These are phyloP conservation scores for Hymenoscyphus albidus DNA, from an alignment of 2,329 filamentous ascomycete genomes.

Conservation along the genomic window DNA sequence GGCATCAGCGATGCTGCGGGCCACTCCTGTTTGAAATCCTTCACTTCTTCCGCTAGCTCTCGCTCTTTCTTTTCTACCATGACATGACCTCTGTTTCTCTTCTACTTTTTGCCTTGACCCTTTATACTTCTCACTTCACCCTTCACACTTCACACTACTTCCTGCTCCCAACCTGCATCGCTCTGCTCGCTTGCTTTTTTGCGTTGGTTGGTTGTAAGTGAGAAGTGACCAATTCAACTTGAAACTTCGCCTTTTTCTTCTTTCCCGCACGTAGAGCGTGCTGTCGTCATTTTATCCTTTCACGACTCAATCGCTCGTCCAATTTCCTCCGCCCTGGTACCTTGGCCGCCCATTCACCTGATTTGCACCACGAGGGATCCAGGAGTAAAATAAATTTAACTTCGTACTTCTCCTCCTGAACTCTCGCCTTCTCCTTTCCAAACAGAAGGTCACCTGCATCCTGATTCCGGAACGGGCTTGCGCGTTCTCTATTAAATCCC, in stretches of 20 bases:
- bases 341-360: neutral
- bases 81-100: neutral
- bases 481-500: neutral
- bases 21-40: constrained; percentile 1
- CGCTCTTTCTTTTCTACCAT: neutral
- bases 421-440: neutral
- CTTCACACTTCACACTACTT: neutral
- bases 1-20: neutral
- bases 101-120: neutral
- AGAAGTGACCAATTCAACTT: neutral
- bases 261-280: neutral
- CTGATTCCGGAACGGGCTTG: neutral
- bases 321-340: neutral
- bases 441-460: neutral
- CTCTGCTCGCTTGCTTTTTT: neutral
- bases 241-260: neutral
- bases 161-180: neutral
- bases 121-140: neutral
- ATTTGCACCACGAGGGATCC: neutral
- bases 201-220: neutral
- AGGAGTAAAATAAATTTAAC: neutral
- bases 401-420: neutral
- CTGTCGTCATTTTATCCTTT: neutral
- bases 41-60: constrained; percentile 1
- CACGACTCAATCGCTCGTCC: neutral